These are phyloP conservation scores for Bassia scoparia DNA, from an alignment of 148 eudicot species.

Conservation along the genomic window DNA sequence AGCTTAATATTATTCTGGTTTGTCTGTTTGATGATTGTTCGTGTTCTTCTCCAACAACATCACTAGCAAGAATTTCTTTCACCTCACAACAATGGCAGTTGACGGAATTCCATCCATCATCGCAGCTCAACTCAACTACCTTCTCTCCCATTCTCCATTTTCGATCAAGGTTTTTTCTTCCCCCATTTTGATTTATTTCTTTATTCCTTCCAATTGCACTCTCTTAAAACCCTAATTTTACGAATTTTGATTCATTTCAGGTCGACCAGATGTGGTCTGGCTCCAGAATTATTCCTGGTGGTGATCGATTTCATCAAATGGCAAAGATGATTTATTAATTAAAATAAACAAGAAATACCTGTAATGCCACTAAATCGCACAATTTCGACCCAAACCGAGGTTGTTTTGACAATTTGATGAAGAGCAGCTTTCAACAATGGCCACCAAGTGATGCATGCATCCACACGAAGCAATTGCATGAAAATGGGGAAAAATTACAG, in stretches of 20 bases:
- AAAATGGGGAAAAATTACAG: too few relatives aligned
- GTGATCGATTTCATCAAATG: slow-evolving; percentile 87
- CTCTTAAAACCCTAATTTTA: slow-evolving; percentile 14
- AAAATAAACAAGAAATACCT: too few relatives aligned
- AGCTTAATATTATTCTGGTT: too few relatives aligned
- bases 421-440: too few relatives aligned
- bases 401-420: too few relatives aligned
- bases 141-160: slow-evolving; percentile 61
- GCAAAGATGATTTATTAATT: too few relatives aligned
- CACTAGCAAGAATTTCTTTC: neutral
- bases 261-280: slow-evolving; percentile 94
- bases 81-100: slow-evolving; percentile 46
- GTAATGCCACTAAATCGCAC: too few relatives aligned
- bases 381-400: too few relatives aligned
- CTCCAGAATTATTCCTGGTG: slow-evolving; percentile 43
- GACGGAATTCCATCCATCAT: slow-evolving; percentile 76
- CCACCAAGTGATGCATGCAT: too few relatives aligned
- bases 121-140: slow-evolving; percentile 67
- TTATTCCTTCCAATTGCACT: slow-evolving; percentile 16
- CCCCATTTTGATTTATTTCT: neutral
- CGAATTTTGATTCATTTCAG: slow-evolving; percentile 32
- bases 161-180: slow-evolving; percentile 50
- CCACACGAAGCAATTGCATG: too few relatives aligned
- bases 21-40: slow-evolving; percentile 1
- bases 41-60: neutral